phyloP scores from a whole-genome alignment of 306 rosid genomes.

The Vachellia pachyceras region DNA sequence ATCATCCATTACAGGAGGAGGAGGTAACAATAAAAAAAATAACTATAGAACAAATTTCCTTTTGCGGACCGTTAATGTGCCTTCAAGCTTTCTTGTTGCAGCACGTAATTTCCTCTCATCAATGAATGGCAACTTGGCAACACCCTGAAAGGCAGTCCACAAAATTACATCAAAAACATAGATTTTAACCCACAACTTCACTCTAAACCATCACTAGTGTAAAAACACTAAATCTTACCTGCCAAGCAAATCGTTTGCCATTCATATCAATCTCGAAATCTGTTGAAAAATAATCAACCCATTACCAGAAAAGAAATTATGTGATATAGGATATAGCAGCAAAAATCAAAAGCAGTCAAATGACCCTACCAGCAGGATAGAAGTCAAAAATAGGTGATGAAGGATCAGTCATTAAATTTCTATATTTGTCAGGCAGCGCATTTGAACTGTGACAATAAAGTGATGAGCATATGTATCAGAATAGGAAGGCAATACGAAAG shows the following conservation, averaged over 20 bases:
- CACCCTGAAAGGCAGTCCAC: slow-evolving; percentile 63
- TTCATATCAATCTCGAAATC: slow-evolving; percentile 98
- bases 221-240: slow-evolving; percentile 52
- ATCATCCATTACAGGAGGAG: not conserved
- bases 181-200: slow-evolving; percentile 28
- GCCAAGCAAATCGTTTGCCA: slow-evolving; percentile 97
- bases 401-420: slow-evolving; percentile 85
- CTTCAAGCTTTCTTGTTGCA: slow-evolving; percentile 83
- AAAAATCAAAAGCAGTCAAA: slow-evolving; percentile 31
- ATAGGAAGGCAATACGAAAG: slow-evolving; percentile 29
- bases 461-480: slow-evolving; percentile 29
- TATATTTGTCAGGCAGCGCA: slow-evolving; percentile 86
- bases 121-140: slow-evolving; percentile 96
- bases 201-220: slow-evolving; percentile 29
- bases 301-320: slow-evolving; percentile 21
- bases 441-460: slow-evolving; percentile 70
- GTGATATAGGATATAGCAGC: slow-evolving; percentile 23
- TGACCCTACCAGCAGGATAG: slow-evolving; percentile 82
- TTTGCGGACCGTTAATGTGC: slow-evolving; percentile 78
- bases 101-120: slow-evolving; percentile 81
- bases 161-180: slow-evolving; percentile 1
- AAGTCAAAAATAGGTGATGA: slow-evolving; percentile 76
- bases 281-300: slow-evolving; percentile 46
- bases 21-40: not conserved
- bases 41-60: slow-evolving; percentile 5